These are phyloP conservation scores for Solanum infundibuliforme DNA, from an alignment of 257 asterid species.

Conservation along the genomic window DNA sequence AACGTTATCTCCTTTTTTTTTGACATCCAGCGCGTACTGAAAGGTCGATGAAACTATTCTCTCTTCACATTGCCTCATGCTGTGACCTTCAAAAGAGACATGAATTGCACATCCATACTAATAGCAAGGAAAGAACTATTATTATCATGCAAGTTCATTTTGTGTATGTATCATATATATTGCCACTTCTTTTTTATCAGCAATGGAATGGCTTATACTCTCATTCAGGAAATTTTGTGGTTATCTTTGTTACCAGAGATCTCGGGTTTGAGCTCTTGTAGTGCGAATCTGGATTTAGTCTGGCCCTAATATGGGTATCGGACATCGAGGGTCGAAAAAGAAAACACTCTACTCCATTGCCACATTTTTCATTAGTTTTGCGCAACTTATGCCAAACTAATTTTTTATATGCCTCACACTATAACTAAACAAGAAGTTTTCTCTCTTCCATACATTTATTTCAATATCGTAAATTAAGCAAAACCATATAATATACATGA, in stretches of 20 bases:
- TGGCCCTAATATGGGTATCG: rapidly evolving
- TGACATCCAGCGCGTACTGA: neutral
- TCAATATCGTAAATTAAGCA: neutral
- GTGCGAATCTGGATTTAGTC: neutral
- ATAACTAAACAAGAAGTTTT: neutral
- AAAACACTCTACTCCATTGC: neutral
- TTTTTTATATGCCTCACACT: neutral
- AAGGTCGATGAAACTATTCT: neutral
- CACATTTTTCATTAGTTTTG: neutral
- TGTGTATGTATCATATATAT: neutral
- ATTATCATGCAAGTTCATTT: neutral
- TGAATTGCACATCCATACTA: neutral
- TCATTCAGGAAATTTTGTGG: neutral
- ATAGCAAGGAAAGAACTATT: neutral
- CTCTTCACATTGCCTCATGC: neutral
- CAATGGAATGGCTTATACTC: neutral
- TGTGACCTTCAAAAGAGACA: neutral
- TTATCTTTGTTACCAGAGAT: neutral
- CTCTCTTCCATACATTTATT: neutral
- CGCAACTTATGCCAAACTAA: neutral
- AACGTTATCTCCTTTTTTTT: neutral
- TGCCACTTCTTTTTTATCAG: neutral
- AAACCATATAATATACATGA: neutral
- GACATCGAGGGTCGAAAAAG: neutral
- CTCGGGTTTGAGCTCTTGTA: neutral